Evolutionary conservation across 192 early-diverging fungal genomes (phyloP).

Genomic region (Haplosporangium gracile): DNA sequence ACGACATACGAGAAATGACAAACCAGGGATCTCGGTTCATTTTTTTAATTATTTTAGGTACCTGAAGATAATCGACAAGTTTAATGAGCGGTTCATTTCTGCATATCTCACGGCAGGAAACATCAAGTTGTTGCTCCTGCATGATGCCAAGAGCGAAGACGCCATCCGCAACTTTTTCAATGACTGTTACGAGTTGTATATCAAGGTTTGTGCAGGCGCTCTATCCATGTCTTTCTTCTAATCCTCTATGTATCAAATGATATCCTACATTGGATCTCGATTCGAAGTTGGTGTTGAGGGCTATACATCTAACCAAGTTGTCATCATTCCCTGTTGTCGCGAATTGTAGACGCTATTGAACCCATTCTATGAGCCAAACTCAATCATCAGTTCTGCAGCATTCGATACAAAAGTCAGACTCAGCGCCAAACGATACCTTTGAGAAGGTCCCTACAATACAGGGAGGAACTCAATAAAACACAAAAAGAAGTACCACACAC

Average conservation of each 20-base stretch:
- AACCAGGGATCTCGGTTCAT: background rate
- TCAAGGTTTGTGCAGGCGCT: constrained; percentile 73
- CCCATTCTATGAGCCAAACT: constrained; percentile 90
- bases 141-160: constrained; percentile 83
- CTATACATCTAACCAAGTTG: background rate
- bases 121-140: constrained; percentile 84
- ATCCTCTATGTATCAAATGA: background rate
- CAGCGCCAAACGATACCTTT: constrained; percentile 83
- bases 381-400: constrained; percentile 79
- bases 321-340: background rate
- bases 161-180: constrained; percentile 86
- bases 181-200: constrained; percentile 87
- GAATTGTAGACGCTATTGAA: constrained; percentile 80
- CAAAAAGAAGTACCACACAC: background rate
- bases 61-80: constrained; percentile 93
- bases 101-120: constrained; percentile 93
- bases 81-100: constrained; percentile 94
- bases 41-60: constrained; percentile 71
- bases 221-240: background rate
- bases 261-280: background rate
- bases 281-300: background rate
- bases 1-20: background rate
- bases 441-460: constrained; percentile 8
- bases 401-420: constrained; percentile 88
- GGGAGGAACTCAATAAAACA: background rate